Evolutionary conservation across 2,329 filamentous ascomycete species (phyloP).

Genomic region (Paracorniculantispora psalliotae): DNA sequence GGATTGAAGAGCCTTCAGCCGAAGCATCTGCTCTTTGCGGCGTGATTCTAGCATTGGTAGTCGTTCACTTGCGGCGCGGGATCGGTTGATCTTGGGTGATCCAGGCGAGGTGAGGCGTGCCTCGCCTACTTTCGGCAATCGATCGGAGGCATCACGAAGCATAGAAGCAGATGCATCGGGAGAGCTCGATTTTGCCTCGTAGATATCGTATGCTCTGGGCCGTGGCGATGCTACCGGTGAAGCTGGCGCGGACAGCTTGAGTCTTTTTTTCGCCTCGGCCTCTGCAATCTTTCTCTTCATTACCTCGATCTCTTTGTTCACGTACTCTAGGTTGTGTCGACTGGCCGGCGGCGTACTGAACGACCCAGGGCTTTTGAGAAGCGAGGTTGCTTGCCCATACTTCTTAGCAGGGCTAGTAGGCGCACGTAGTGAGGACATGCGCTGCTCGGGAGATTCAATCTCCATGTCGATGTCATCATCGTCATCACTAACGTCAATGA

Average conservation of each 20-base stretch:
- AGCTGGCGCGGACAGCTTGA: constrained; percentile 29
- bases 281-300: constrained; percentile 56
- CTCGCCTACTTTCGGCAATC: constrained; percentile 2
- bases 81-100: constrained; percentile 20
- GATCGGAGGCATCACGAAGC: not conserved
- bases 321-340: constrained; percentile 41
- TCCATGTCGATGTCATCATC: constrained; percentile 65
- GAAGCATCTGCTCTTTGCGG: constrained; percentile 37
- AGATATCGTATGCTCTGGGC: constrained; percentile 6
- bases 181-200: constrained; percentile 6
- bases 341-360: constrained; percentile 34
- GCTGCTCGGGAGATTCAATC: constrained; percentile 50
- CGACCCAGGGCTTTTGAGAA: constrained; percentile 37
- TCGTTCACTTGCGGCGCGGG: constrained; percentile 32
- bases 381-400: constrained; percentile 34
- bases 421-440: constrained; percentile 30
- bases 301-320: constrained; percentile 55
- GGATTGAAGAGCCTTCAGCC: constrained; percentile 40
- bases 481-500: constrained; percentile 81
- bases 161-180: not conserved
- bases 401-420: constrained; percentile 28
- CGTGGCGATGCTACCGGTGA: constrained; percentile 26
- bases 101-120: constrained; percentile 16
- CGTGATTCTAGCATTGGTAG: constrained; percentile 32
- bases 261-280: constrained; percentile 51